These are phyloP conservation scores for Trichopus zeylanicus DNA, from an alignment of 116 monocot species.

Conservation along the genomic window DNA sequence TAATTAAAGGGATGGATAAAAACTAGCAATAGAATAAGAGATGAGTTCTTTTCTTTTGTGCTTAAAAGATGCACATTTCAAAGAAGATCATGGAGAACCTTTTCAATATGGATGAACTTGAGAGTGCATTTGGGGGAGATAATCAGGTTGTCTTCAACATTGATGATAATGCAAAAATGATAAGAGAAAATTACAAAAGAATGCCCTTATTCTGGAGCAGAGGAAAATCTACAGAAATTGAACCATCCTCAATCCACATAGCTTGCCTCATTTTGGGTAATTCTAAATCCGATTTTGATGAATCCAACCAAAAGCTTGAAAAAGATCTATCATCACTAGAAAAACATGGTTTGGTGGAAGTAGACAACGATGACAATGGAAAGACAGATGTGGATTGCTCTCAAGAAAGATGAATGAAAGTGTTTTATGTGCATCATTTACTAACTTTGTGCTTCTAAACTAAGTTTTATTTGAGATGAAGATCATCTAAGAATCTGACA, in stretches of 20 bases:
- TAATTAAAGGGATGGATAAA: too few species aligned
- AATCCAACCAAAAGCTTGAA: conserved; percentile 7
- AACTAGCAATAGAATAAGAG: too few species aligned
- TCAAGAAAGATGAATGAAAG: not conserved
- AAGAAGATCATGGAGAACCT: conserved; percentile 58
- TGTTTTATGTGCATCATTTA: not conserved
- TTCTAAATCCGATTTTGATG: conserved; percentile 15
- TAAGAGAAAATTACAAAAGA: conserved; percentile 72
- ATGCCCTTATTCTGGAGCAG: conserved; percentile 39
- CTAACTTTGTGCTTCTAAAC: too few species aligned
- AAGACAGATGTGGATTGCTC: not conserved
- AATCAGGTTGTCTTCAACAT: conserved; percentile 37
- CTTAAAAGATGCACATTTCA: too few species aligned
- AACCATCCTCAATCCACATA: not conserved
- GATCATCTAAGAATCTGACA: too few species aligned
- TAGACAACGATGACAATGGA: conserved; percentile 3
- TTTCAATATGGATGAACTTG: conserved; percentile 70
- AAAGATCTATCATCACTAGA: not conserved
- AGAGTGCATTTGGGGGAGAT: conserved; percentile 52
- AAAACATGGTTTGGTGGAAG: not conserved
- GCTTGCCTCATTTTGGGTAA: not conserved
- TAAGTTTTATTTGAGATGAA: too few species aligned
- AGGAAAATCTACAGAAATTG: conserved; percentile 4
- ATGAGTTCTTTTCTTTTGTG: too few species aligned
- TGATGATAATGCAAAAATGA: conserved; percentile 45